Evolutionary conservation across 352 stramenopile genomes (phyloP).

Genomic region (Thalassiosira delicatula): DNA sequence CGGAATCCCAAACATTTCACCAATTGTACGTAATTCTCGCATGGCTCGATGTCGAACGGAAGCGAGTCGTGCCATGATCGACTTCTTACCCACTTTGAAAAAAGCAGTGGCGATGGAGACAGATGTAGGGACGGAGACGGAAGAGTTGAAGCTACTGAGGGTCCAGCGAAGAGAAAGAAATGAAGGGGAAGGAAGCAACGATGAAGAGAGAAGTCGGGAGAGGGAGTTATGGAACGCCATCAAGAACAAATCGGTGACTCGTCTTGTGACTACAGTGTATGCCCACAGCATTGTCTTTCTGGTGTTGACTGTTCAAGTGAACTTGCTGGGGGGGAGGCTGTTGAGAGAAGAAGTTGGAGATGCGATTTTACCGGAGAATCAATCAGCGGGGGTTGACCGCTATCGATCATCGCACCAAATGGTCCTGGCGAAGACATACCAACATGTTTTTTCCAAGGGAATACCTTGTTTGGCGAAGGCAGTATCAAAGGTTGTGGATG

Average conservation of each 20-base stretch:
- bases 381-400: slow-evolving; percentile 11
- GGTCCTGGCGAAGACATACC: slow-evolving; percentile 63
- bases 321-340: slow-evolving; percentile 57
- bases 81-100: slow-evolving; percentile 53
- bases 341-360: slow-evolving; percentile 53
- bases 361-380: background rate
- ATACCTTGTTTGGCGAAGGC: slow-evolving; percentile 44
- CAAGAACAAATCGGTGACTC: slow-evolving; percentile 56
- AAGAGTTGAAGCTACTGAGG: slow-evolving; percentile 45
- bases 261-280: slow-evolving; percentile 55
- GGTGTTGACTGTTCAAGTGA: slow-evolving; percentile 64
- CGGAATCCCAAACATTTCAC: slow-evolving; percentile 8
- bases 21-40: slow-evolving; percentile 1
- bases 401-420: slow-evolving; percentile 58
- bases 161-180: background rate
- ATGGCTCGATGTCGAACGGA: slow-evolving; percentile 47
- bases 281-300: slow-evolving; percentile 62
- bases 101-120: slow-evolving; percentile 35
- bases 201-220: slow-evolving; percentile 4
- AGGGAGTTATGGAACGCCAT: slow-evolving; percentile 57
- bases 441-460: slow-evolving; percentile 58
- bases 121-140: slow-evolving; percentile 34
- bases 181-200: background rate
- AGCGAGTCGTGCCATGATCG: slow-evolving; percentile 38
- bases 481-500: slow-evolving; percentile 30